These are phyloP conservation scores for Aspergillus bertholletiae DNA, from an alignment of 495 filamentous ascomycete species.

Conservation along the genomic window DNA sequence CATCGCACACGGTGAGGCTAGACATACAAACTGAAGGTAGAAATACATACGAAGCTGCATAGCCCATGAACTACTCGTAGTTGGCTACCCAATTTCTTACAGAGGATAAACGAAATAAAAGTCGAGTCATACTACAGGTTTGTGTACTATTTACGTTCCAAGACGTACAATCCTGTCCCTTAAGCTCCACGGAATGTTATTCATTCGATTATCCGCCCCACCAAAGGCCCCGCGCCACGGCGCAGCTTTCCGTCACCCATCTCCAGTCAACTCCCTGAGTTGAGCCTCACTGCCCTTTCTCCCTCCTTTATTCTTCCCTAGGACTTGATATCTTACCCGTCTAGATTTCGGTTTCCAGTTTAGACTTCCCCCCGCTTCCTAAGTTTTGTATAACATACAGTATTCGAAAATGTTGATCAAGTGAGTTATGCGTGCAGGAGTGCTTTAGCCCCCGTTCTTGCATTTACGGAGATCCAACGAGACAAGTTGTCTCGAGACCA, in stretches of 20 bases:
- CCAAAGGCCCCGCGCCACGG: conserved; percentile 15
- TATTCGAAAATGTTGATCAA: conserved; percentile 47
- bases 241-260: conserved; percentile 16
- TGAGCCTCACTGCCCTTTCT: not conserved
- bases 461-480: not conserved
- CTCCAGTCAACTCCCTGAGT: not conserved
- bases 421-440: conserved; percentile 26
- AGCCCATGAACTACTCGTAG: too few species aligned
- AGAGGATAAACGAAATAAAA: too few species aligned
- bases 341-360: not conserved
- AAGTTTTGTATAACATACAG: not conserved
- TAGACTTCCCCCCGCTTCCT: not conserved
- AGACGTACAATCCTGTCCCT: not conserved
- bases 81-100: too few species aligned
- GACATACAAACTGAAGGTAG: too few species aligned
- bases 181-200: not conserved
- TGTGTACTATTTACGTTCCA: too few species aligned
- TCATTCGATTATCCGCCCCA: conserved; percentile 7
- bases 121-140: too few species aligned
- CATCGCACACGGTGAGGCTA: too few species aligned
- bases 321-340: not conserved
- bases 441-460: not conserved
- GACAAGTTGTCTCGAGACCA: not conserved
- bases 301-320: not conserved
- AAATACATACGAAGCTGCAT: too few species aligned